Conservation (phyloP, 345 rosid species). For the Pelargonium nanum region DNA sequence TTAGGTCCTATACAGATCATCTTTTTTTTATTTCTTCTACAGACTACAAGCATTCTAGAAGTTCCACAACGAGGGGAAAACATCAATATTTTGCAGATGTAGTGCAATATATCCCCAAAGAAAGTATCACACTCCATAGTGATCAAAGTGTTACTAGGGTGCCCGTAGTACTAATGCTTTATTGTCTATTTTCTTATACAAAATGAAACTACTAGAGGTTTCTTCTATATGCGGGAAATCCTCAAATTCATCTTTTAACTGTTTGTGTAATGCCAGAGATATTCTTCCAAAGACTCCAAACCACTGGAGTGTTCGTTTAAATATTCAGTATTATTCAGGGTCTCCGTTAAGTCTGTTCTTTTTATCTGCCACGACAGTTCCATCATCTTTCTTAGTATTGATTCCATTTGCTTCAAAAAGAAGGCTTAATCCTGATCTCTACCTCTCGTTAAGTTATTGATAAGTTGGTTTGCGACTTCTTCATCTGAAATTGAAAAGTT, state of each 20-base stretch:
- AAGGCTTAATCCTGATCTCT: neutral
- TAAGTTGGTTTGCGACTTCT: neutral
- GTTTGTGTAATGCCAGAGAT: neutral
- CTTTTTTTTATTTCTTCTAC: neutral
- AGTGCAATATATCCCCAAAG: neutral
- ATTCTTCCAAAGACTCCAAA: neutral
- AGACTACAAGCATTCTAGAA: neutral
- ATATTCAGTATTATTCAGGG: neutral
- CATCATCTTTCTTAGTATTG: neutral
- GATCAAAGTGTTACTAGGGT: neutral
- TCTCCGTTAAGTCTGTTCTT: too few species aligned
- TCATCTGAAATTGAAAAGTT: neutral
- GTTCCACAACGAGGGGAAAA: slow-evolving; percentile 3
- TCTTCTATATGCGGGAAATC: neutral
- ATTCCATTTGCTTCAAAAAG: neutral
- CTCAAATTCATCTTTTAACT: neutral
- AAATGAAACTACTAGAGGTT: neutral
- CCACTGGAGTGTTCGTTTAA: neutral
- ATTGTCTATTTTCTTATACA: neutral
- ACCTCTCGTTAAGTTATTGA: neutral
- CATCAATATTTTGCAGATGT: neutral
- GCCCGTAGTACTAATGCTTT: neutral
- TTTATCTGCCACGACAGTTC: neutral
- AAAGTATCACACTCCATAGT: neutral
- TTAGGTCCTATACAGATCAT: slow-evolving; percentile 3